Conservation (phyloP, 257 asterid species). For the Gentiana straminea region DNA sequence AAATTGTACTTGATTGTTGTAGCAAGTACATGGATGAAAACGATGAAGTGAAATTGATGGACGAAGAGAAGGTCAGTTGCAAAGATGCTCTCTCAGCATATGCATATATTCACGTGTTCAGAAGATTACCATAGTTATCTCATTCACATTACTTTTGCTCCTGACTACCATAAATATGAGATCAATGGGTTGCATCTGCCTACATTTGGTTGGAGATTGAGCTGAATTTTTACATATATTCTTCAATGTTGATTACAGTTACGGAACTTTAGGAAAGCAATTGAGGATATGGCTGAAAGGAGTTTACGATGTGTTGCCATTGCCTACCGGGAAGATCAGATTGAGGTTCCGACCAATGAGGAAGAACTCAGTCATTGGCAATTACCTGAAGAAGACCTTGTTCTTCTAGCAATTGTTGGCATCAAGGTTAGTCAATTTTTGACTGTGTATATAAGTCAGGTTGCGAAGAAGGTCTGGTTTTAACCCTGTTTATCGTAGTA, state of each 20-base stretch:
- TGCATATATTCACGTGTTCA: background rate
- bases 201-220: background rate
- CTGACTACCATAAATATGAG: background rate
- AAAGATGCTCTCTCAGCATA: background rate
- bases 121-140: background rate
- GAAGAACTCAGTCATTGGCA: constrained; percentile 72
- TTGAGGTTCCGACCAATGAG: constrained; percentile 46
- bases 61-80: constrained; percentile 53
- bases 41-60: constrained; percentile 46
- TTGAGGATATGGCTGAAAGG: constrained; percentile 71
- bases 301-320: constrained; percentile 94
- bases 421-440: constrained; percentile 47
- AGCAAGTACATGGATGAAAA: constrained; percentile 54
- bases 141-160: background rate
- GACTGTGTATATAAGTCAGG: too few relatives aligned
- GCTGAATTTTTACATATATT: background rate
- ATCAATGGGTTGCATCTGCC: background rate
- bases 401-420: constrained; percentile 82
- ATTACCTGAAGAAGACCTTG: constrained; percentile 73
- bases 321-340: constrained; percentile 45
- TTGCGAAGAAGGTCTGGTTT: too few relatives aligned
- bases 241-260: constrained; percentile 29
- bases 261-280: constrained; percentile 41
- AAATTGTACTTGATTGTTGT: constrained; percentile 71
- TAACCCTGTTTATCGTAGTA: too few relatives aligned